A percentile compares a stretch with the other conserved stretches of the same genome.
Conservation (phyloP, 305 asterid genomes). For the Plantago lanceolata region DNA sequence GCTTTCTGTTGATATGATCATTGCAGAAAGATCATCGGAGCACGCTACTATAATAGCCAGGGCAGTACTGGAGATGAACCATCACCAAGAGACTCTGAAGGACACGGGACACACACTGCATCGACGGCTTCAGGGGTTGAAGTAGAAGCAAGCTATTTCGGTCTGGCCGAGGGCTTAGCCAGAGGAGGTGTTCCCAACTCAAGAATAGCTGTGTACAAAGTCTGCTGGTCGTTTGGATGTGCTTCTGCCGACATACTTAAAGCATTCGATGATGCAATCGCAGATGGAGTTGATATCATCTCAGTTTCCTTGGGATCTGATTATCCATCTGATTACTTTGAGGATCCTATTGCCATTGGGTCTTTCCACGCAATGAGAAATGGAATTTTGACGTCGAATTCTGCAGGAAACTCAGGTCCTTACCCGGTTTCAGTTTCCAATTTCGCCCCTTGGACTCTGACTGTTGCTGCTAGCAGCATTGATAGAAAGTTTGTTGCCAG, state of each 20-base stretch:
- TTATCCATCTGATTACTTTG: constrained; percentile 25
- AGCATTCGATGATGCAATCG: constrained; percentile 64
- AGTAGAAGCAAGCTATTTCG: constrained; percentile 41
- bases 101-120: constrained; percentile 37
- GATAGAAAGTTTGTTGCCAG: constrained; percentile 41
- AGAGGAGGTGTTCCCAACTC: constrained; percentile 54
- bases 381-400: constrained; percentile 50
- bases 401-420: constrained; percentile 47
- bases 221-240: constrained; percentile 50
- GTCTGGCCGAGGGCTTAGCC: constrained; percentile 43
- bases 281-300: constrained; percentile 63
- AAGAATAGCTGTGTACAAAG: constrained; percentile 54
- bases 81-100: constrained; percentile 29
- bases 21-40: constrained; percentile 34
- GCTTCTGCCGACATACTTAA: constrained; percentile 40
- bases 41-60: constrained; percentile 25
- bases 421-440: constrained; percentile 32
- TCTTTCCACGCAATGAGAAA: constrained; percentile 61
- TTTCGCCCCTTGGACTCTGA: constrained; percentile 56
- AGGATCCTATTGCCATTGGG: constrained; percentile 59
- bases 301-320: constrained; percentile 46
- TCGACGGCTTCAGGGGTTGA: constrained; percentile 36
- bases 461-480: constrained; percentile 58
- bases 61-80: constrained; percentile 14
- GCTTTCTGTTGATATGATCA: background rate